Evolutionary conservation across 768 basidiomycete genomes (phyloP).

Genomic region (Tricholoma hemisulphureum): DNA sequence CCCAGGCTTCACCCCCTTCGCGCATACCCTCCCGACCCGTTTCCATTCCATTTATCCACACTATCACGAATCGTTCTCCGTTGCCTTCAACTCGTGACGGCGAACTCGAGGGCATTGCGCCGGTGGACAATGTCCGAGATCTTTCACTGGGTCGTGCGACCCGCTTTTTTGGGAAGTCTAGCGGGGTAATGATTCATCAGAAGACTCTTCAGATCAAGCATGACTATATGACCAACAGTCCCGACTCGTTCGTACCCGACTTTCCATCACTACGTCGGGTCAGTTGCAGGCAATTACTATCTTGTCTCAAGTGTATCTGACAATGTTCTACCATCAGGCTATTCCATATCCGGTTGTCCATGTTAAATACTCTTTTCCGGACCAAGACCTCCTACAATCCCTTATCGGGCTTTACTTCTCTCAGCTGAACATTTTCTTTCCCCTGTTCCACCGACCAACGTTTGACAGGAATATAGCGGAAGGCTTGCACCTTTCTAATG

Average conservation of each 20-base stretch:
- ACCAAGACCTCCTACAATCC: constrained; percentile 44
- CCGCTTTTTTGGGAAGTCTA: constrained; percentile 57
- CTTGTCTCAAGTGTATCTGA: constrained; percentile 24
- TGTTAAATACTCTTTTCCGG: constrained; percentile 45
- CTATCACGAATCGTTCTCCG: constrained; percentile 1
- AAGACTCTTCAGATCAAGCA: constrained; percentile 56
- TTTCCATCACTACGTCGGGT: background rate
- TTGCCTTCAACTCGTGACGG: constrained; percentile 27
- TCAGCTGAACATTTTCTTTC: constrained; percentile 52
- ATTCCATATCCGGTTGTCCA: background rate
- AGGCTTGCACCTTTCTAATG: constrained; percentile 49
- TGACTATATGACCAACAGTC: constrained; percentile 42
- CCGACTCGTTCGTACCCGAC: constrained; percentile 2
- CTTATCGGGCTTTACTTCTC: constrained; percentile 69
- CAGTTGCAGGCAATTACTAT: background rate
- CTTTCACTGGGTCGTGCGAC: constrained; percentile 27
- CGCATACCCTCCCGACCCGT: background rate
- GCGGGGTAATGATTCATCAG: constrained; percentile 49
- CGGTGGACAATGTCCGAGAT: constrained; percentile 36
- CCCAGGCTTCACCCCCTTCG: background rate
- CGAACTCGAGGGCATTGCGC: constrained; percentile 28
- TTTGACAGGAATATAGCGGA: constrained; percentile 54
- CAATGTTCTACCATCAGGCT: constrained; percentile 15
- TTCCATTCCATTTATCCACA: constrained; percentile 7
- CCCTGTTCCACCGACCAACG: constrained; percentile 70